Evolutionary conservation across 495 filamentous ascomycete species (phyloP), one percentile per base, ranked within the genome.

Genomic region (Aspergillus conjunctus): DNA sequence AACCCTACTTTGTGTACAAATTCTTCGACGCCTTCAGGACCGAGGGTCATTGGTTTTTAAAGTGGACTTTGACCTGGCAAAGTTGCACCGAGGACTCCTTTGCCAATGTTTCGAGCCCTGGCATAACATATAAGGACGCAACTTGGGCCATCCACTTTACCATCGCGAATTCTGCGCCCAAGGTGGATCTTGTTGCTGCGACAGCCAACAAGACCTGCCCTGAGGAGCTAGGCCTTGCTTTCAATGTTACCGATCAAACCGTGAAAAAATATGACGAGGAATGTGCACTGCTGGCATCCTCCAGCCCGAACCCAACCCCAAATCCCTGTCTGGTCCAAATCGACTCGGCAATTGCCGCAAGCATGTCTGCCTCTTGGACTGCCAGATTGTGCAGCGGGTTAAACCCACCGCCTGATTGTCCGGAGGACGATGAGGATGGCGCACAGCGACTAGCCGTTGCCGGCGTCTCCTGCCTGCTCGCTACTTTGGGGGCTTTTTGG

Each of bases 111-210:
- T 7, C 7, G 7, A 7, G 34, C 34, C 7, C 34, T 14, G 14
- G 14, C 34, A 39, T 39, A 14, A 39, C 14, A 7, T 14, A 39
- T 39, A 39, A 39, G n/a, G n/a, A n/a, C n/a, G n/a, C 37, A 41
- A 11, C 44, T 18, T 21, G 3, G 44, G 44, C 14, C 3, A 46
- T 14, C 44, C 1, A 2, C 3, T 68, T 72, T 52, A 66, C 63
- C 39, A 72, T 61, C 61, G 44, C 63, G 7, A 62, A 67, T 22
- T 60, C 54, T 52, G 66, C 58, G 3, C 63, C 51, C 58, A 33
- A 59, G 59, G 41, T 59, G 11, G 69, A 72, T 53, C 60, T 75
- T 26, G 66, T 68, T 43, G 64, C 73, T 37, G 69, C 65, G 21
- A 72, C 71, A 34, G 66, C 65, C 53, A 64, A 64, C 20, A 62